phyloP scores from a whole-genome alignment of 2,329 filamentous ascomycete species.

The Cladophialophora psammophila region DNA sequence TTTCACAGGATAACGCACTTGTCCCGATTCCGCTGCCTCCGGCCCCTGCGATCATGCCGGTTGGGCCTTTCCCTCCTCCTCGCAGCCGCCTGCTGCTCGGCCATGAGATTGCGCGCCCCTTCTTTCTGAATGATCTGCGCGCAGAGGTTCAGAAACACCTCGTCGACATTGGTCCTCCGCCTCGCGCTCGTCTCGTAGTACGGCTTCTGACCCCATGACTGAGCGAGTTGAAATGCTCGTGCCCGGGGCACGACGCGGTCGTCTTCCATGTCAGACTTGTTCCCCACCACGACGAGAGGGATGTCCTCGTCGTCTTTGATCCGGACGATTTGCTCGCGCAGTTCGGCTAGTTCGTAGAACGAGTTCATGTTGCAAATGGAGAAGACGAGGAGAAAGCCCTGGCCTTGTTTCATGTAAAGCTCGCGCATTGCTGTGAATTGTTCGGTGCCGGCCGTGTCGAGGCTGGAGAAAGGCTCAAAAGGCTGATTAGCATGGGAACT shows the following conservation, averaged over 20 bases:
- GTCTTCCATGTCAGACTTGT: slow-evolving; percentile 90
- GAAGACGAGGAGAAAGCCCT: slow-evolving; percentile 91
- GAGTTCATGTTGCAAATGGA: slow-evolving; percentile 86
- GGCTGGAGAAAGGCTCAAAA: slow-evolving; percentile 53
- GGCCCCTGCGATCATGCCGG: slow-evolving; percentile 47
- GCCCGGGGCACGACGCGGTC: slow-evolving; percentile 79
- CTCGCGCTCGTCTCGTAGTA: slow-evolving; percentile 91
- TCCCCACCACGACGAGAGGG: slow-evolving; percentile 88
- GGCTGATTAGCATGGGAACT: neutral
- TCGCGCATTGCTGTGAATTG: slow-evolving; percentile 77
- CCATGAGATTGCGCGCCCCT: slow-evolving; percentile 47
- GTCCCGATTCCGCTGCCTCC: slow-evolving; percentile 45
- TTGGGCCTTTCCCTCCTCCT: slow-evolving; percentile 48
- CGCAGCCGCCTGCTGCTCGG: slow-evolving; percentile 44
- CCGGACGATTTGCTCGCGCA: slow-evolving; percentile 87
- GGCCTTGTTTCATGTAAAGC: slow-evolving; percentile 91
- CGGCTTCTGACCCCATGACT: slow-evolving; percentile 82
- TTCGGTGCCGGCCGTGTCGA: slow-evolving; percentile 90
- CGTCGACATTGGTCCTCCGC: slow-evolving; percentile 84
- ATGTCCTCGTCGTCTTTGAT: slow-evolving; percentile 88
- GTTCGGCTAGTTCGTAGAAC: slow-evolving; percentile 78
- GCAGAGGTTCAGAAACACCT: slow-evolving; percentile 85
- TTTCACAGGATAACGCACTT: slow-evolving; percentile 44
- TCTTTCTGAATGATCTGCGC: slow-evolving; percentile 82
- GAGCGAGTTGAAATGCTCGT: slow-evolving; percentile 82